A percentile compares a stretch with the other conserved stretches of the same genome.
These are phyloP conservation scores for Mycena haematopus DNA, from an alignment of 768 basidiomycete species.

Conservation along the genomic window DNA sequence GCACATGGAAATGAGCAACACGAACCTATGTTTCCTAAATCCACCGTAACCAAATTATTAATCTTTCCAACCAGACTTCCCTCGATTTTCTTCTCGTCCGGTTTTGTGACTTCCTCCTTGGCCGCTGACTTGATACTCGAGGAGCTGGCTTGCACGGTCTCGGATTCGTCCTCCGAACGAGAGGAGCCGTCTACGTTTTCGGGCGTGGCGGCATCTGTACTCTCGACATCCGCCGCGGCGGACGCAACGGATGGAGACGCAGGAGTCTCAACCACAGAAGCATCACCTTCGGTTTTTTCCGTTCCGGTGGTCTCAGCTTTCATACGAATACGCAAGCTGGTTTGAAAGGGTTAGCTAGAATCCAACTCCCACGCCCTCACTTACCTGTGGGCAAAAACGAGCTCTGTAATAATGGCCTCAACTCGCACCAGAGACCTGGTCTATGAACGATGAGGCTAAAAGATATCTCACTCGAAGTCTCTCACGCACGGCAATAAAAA, in stretches of 20 bases:
- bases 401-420: constrained; percentile 52
- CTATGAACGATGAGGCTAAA: constrained; percentile 19
- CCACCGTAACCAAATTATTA: constrained; percentile 77
- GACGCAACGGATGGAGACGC: neutral
- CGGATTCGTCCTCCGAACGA: constrained; percentile 8
- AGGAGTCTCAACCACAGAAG: neutral
- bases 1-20: neutral
- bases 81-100: constrained; percentile 23
- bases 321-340: constrained; percentile 64
- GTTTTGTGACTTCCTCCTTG: constrained; percentile 21
- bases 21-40: constrained; percentile 36
- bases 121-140: constrained; percentile 20
- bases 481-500: constrained; percentile 44
- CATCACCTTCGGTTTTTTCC: neutral
- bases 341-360: neutral
- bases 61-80: constrained; percentile 74
- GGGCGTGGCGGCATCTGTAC: neutral
- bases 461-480: constrained; percentile 39
- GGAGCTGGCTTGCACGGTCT: constrained; percentile 19
- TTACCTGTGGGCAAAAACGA: constrained; percentile 49
- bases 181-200: constrained; percentile 1
- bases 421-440: constrained; percentile 55
- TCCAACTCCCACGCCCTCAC: neutral
- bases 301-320: constrained; percentile 44
- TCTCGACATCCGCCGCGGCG: constrained; percentile 6